Percentiles rank a stretch among this genome's conserved stretches.
Conservation (phyloP, 495 filamentous ascomycete genomes). For the Neurospora cerealis region DNA sequence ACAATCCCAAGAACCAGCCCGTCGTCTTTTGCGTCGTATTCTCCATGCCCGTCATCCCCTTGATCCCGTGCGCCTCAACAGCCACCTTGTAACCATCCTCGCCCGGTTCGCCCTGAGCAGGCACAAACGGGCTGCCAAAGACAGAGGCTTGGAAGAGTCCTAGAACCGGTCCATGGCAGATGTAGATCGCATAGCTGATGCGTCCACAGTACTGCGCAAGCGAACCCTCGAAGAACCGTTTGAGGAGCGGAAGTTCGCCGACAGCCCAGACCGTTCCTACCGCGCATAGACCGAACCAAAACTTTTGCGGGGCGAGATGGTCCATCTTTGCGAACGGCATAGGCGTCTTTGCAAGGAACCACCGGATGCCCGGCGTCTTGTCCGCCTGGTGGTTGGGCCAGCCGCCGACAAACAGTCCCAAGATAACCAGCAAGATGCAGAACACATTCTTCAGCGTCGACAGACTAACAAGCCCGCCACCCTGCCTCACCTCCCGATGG, state of each 20-base stretch:
- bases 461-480: background rate
- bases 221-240: constrained; percentile 42
- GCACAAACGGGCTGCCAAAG: constrained; percentile 19
- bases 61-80: constrained; percentile 30
- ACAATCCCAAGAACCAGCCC: constrained; percentile 41
- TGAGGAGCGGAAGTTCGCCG: constrained; percentile 40
- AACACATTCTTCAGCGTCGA: constrained; percentile 7
- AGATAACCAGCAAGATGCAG: constrained; percentile 18
- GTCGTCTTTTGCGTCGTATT: constrained; percentile 39
- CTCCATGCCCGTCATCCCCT: constrained; percentile 42
- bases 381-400: constrained; percentile 34
- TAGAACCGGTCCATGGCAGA: constrained; percentile 50
- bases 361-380: constrained; percentile 26
- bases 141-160: constrained; percentile 38
- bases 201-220: constrained; percentile 54
- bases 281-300: constrained; percentile 49
- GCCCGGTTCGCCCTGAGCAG: constrained; percentile 13
- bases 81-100: constrained; percentile 16
- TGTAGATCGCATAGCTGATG: constrained; percentile 52
- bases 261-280: constrained; percentile 45
- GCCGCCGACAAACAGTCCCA: constrained; percentile 32
- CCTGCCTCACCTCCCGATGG: background rate
- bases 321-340: constrained; percentile 22
- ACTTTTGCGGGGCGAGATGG: constrained; percentile 28
- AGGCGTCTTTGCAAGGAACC: constrained; percentile 24